Evolutionary conservation across 2,329 filamentous ascomycete species (phyloP).

Genomic region (Arthrobotrys sinensis): DNA sequence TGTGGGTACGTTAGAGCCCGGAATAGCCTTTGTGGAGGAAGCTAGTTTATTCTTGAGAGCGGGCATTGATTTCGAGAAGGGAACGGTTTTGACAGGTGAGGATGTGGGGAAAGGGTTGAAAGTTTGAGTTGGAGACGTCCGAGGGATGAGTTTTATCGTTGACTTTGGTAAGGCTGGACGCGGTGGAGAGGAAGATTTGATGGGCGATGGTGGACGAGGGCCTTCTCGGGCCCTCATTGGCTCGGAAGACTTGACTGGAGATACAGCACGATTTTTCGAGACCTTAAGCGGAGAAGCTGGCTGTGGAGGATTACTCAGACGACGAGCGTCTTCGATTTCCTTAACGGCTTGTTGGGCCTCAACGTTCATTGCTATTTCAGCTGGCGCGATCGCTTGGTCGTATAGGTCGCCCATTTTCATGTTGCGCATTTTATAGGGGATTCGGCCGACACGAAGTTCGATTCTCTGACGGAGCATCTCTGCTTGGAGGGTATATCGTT

Average conservation of each 20-base stretch:
- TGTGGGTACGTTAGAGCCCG: not conserved
- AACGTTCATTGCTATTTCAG: slow-evolving; percentile 11
- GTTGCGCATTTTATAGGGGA: slow-evolving; percentile 58
- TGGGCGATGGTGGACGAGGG: slow-evolving; percentile 17
- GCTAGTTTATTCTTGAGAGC: slow-evolving; percentile 42
- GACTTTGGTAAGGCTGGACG: not conserved
- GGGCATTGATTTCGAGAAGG: slow-evolving; percentile 46
- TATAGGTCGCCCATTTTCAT: slow-evolving; percentile 58
- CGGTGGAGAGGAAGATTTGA: slow-evolving; percentile 35
- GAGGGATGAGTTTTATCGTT: slow-evolving; percentile 49
- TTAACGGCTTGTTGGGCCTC: slow-evolving; percentile 41
- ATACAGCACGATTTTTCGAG: slow-evolving; percentile 41
- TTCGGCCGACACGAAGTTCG: slow-evolving; percentile 50
- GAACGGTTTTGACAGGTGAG: slow-evolving; percentile 44
- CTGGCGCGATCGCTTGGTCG: slow-evolving; percentile 35
- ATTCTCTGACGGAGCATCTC: slow-evolving; percentile 55
- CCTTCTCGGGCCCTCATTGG: slow-evolving; percentile 16
- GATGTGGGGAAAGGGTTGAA: slow-evolving; percentile 29
- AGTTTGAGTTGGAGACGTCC: slow-evolving; percentile 38
- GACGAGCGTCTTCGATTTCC: slow-evolving; percentile 50
- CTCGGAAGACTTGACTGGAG: slow-evolving; percentile 35
- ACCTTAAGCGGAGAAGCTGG: slow-evolving; percentile 36
- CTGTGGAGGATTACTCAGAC: slow-evolving; percentile 33
- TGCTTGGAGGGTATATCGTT: slow-evolving; percentile 55
- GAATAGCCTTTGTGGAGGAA: slow-evolving; percentile 8